phyloP scores from a whole-genome alignment of 2,329 filamentous ascomycete genomes.

The Phaeosphaeria sp. region DNA sequence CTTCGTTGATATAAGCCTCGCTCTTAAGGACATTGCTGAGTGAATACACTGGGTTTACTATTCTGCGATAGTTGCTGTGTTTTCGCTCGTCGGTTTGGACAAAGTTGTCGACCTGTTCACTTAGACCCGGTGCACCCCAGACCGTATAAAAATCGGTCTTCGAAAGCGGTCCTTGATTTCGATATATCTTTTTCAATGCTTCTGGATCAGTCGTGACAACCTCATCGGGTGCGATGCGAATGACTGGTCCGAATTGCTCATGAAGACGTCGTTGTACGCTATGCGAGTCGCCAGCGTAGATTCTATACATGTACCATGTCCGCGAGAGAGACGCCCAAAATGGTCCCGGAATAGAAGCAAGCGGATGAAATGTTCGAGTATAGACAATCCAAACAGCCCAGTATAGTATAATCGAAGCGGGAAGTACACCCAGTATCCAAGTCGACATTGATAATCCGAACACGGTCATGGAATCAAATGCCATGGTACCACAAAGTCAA shows the following conservation, averaged over 20 bases:
- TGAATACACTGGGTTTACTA: conserved; percentile 15
- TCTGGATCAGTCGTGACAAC: conserved; percentile 7
- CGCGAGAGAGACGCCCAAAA: conserved; percentile 26
- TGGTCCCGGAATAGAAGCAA: conserved; percentile 22
- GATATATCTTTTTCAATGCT: conserved; percentile 21
- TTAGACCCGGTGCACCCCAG: conserved; percentile 17
- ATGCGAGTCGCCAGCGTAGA: conserved; percentile 16
- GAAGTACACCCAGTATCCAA: conserved; percentile 12
- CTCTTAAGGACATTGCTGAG: conserved; percentile 21
- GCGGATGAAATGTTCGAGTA: conserved; percentile 16
- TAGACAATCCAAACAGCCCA: conserved; percentile 17
- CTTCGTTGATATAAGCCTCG: conserved; percentile 21
- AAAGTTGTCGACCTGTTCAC: conserved; percentile 18
- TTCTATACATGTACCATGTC: conserved; percentile 23
- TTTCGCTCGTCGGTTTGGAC: conserved; percentile 13
- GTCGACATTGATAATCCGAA: conserved; percentile 7
- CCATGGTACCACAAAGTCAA: background rate
- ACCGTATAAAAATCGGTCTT: conserved; percentile 27
- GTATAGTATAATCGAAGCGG: conserved; percentile 7
- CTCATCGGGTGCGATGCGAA: conserved; percentile 56
- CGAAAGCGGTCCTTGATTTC: conserved; percentile 15
- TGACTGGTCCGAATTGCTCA: conserved; percentile 47
- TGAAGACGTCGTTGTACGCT: conserved; percentile 11
- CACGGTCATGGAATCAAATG: background rate
- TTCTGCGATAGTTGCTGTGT: conserved; percentile 18